Base-by-base conservation (phyloP, 805 yeast species). In the Metschnikowia continentalis region DNA sequence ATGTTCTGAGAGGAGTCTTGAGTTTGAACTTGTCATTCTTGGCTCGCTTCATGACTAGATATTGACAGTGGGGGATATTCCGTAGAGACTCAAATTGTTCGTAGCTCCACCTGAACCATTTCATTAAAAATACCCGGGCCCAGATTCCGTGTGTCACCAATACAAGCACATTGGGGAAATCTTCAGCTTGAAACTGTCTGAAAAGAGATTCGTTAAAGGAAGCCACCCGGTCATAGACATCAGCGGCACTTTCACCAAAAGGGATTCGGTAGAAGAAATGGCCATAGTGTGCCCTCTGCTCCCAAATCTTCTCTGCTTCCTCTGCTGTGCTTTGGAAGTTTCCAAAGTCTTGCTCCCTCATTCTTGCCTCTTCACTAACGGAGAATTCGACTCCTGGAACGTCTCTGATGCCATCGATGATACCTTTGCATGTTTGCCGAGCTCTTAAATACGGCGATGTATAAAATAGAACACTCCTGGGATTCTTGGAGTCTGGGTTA, bases 311-410 rank as follows among this genome's bases (percentile, higher is more conserved):
- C 57, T 84, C 85, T 96, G 90, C 90, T 56, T 82, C 87, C 49
- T 81, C 83, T 1, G 82, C 78, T 0, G 84, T 78, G 49, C 86
- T 82, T 70, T 90, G 97, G 67, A 90, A 90, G 64, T 90, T 90
- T 19, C 97, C 97, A 63, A 91, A 91, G 66, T 91, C 97, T 67
- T 91, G 97, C 64, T 91, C 97, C 55, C 97, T 76, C 80, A 91
- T 81, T 49, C 97, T 71, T 11, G 97, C 96, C 63, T 91, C 97
- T 65, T 91, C 97, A 57, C 82, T 78, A 2, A 86, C 80, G 36
- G 77, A 74, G 58, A 81, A 84, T 3, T 60, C 58, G 1, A 73
- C 68, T 1, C 66, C 72, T 5, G 74, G 71, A 8, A 83, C 58
- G 63, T 69, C 61, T 69, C 70, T 70, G 54, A 82, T 75, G 1